Evolutionary conservation across 2,329 filamentous ascomycete genomes (phyloP).

Genomic region (Monosporascus sp.): DNA sequence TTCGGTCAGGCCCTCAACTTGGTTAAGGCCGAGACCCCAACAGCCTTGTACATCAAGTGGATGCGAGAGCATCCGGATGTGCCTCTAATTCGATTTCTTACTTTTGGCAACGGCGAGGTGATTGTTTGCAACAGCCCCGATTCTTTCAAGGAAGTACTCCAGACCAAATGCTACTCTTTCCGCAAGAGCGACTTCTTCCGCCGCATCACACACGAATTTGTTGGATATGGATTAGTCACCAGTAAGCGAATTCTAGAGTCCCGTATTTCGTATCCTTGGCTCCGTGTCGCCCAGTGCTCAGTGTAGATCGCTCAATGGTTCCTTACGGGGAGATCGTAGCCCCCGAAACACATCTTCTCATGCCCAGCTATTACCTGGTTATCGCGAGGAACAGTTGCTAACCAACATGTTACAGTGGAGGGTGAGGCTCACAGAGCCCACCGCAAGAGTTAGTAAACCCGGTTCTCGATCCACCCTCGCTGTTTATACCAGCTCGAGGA

Average conservation of each 20-base stretch:
- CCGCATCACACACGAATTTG: slow-evolving; percentile 6
- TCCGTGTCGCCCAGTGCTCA: background rate
- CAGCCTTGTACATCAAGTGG: slow-evolving; percentile 2
- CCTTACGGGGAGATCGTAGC: too few relatives aligned
- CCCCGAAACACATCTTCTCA: too few relatives aligned
- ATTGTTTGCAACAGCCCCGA: slow-evolving; percentile 6
- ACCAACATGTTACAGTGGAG: slow-evolving; percentile 7
- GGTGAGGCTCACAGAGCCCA: slow-evolving; percentile 8
- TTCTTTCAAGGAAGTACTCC: slow-evolving; percentile 6
- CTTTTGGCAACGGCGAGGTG: slow-evolving; percentile 10
- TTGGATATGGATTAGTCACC: slow-evolving; percentile 2
- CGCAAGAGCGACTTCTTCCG: slow-evolving; percentile 4
- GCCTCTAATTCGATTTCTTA: slow-evolving; percentile 9
- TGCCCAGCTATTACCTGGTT: too few relatives aligned
- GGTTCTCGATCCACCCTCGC: too few relatives aligned
- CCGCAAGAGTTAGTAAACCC: slow-evolving; percentile 2
- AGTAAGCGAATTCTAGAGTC: background rate
- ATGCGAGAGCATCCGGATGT: slow-evolving; percentile 9
- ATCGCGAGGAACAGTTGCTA: background rate
- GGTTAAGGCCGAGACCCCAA: slow-evolving; percentile 5
- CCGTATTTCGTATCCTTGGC: background rate
- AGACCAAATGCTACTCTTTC: slow-evolving; percentile 8
- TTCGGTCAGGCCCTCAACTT: slow-evolving; percentile 7
- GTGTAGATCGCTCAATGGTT: too few relatives aligned
- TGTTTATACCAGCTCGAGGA: too few relatives aligned